Evolutionary conservation across 768 basidiomycete genomes (phyloP), one percentile per base, ranked within the genome.

Genomic region (Gloeopeniophorella convolvens): DNA sequence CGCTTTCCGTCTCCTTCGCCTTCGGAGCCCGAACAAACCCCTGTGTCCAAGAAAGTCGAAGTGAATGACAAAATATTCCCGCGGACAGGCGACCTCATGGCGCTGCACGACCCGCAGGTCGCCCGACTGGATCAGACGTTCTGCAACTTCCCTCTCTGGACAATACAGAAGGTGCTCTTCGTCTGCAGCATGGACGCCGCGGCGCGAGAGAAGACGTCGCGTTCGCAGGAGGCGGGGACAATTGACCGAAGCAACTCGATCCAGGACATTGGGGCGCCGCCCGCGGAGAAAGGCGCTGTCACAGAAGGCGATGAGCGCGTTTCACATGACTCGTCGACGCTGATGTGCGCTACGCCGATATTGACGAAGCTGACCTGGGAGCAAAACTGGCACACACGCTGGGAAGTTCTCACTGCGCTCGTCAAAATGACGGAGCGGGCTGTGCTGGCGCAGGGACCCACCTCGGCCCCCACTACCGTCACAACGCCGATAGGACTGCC

Each of bases 111-210:
- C 58, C 75, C 78, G 2, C 78, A 76, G 59, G 72, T 72, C 42
- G 71, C 67, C 51, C 68, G 77, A 43, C 70, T 82, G 42, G 84
- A 86, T 62, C 76, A 76, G 10, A 77, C 68, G 55, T 82, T 85
- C 57, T 72, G 72, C 51, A 68, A 63, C 28, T 68, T 80, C 58
- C 76, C 79, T 3, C 61, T 79, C 40, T 84, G 82, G 78, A 85
- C 83, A 16, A 78, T 85, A 60, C 66, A 71, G 36, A 85, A 85
- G 69, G 74, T 72, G 33, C 57, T 85, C n/a, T 85, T 78, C 70
- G 71, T 80, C 64, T 74, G 74, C 54, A 78, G 82, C 54, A 62
- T 86, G 59, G 75, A 50, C 21, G 39, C 33, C 26, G 36, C 37
- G 3, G 33, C 42, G 21, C 42, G 52, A 10, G 32, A 43, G 23